Evolutionary conservation across 495 filamentous ascomycete genomes (phyloP).

Genomic region (Podospora appendiculata): DNA sequence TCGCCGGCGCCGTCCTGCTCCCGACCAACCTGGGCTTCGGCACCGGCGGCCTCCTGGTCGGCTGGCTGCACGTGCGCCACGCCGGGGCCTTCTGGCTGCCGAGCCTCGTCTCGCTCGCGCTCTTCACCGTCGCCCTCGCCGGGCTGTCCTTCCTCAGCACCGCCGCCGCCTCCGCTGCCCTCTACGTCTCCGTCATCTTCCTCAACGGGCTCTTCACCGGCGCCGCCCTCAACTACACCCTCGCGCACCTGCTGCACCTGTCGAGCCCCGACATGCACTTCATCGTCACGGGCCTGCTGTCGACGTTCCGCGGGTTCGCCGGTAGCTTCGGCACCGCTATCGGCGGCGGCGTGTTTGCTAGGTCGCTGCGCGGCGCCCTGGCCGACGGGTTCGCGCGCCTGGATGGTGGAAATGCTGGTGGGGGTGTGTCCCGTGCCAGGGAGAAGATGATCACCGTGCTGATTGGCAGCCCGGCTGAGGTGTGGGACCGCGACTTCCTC

Average conservation of each 20-base stretch:
- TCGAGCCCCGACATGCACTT: constrained; percentile 54
- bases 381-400: constrained; percentile 44
- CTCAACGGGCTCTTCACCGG: constrained; percentile 62
- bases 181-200: constrained; percentile 52
- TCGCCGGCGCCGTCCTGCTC: constrained; percentile 62
- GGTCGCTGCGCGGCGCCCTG: constrained; percentile 48
- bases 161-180: constrained; percentile 27
- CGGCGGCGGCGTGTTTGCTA: constrained; percentile 65
- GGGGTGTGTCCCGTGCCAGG: constrained; percentile 24
- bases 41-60: constrained; percentile 58
- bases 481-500: constrained; percentile 37
- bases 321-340: constrained; percentile 70
- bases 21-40: constrained; percentile 73
- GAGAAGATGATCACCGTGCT: constrained; percentile 53
- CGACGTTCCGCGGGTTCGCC: constrained; percentile 68
- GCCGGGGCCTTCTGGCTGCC: constrained; percentile 58
- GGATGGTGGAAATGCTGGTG: constrained; percentile 20
- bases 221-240: constrained; percentile 64
- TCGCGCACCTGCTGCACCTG: constrained; percentile 69
- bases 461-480: constrained; percentile 60
- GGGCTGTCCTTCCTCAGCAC: constrained; percentile 44
- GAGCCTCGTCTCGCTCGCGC: constrained; percentile 42
- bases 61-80: constrained; percentile 62
- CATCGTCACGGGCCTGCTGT: constrained; percentile 59
- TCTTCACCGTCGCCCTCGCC: constrained; percentile 47